A percentile compares a stretch with the other conserved stretches of the same genome.
These are phyloP conservation scores for Orbilia blumenaviensis DNA, from an alignment of 2,329 filamentous ascomycete genomes.

Conservation along the genomic window DNA sequence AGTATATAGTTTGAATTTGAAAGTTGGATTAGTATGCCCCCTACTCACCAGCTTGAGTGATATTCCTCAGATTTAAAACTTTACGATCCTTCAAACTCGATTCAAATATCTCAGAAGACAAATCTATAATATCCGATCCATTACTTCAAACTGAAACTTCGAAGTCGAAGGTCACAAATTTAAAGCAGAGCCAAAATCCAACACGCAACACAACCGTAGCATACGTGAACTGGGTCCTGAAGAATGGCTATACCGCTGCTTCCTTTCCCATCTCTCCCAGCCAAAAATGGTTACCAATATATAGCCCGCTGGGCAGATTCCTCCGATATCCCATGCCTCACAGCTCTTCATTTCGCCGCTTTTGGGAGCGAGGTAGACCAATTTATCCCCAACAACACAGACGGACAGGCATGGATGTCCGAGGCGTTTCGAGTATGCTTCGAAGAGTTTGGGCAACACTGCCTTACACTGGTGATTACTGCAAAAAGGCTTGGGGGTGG, in stretches of 20 bases:
- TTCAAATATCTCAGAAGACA: no score
- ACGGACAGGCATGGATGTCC: conserved; percentile 17
- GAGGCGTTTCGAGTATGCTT: conserved; percentile 30
- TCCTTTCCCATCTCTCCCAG: conserved; percentile 1
- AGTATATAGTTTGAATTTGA: no score
- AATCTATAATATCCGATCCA: no score
- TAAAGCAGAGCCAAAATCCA: conserved; percentile 8
- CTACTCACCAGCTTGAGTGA: no score
- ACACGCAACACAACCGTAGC: conserved; percentile 4
- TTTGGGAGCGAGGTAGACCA: background rate
- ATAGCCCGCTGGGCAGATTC: background rate
- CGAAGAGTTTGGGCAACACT: conserved; percentile 16
- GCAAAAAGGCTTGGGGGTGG: background rate
- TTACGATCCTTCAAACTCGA: background rate
- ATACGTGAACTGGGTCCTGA: background rate
- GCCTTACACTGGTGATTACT: background rate
- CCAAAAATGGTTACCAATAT: background rate
- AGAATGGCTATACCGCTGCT: background rate
- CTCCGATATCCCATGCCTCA: conserved; percentile 6
- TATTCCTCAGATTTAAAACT: no score
- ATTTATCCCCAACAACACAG: conserved; percentile 9
- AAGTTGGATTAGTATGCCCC: no score
- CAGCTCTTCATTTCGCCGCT: conserved; percentile 10
- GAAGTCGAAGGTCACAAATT: no score
- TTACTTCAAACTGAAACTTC: no score